Base-by-base conservation (phyloP, 441 rosid species). In the Adansonia gregorii region DNA sequence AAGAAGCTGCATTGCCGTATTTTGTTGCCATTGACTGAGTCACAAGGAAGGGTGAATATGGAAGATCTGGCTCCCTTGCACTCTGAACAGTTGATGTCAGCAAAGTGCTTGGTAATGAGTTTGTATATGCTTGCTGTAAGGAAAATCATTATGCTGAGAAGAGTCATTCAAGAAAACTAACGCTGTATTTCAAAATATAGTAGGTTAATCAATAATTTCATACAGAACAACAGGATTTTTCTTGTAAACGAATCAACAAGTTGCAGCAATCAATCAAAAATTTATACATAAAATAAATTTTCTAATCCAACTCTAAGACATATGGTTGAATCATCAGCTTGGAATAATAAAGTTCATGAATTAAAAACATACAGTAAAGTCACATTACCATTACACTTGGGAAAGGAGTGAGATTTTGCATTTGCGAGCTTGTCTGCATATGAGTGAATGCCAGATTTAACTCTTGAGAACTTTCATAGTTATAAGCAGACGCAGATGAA, bases 11-110 rank as follows among this genome's bases (percentile, higher is more conserved):
- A 78, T 82, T 94, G 87, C 82, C 83, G 76, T 84, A 93, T 85
- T 91, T 92, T 27, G 93, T 76, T 51, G 94, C 88, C 88, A 87
- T 82, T 54, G 95, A 85, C 77, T 92, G 97, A 52, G 93, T 74
- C 78, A 84, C 83, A 5, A 94, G 90, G 80, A 96, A 94, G 7
- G 98, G 90, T 76, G 97, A 93, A 79, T 91, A 96, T 79, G 91
- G 89, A 71, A 91, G 88, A 61, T 93, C 98, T 69, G 89, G 89
- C 81, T 94, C 97, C 87, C 97, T 88, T 11, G 81, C 97, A 54
- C 87, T 78, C 84, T 90, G 98, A 75, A 83, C 89, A 78, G 87
- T 83, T 73, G 97, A 89, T 61, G 93, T 86, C 88, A 95, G 79
- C 80, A 94, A 81, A 54, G 90, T 81, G 82, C 88, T 88, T 61